Evolutionary conservation across 305 asterid genomes (phyloP), one percentile per base, ranked within the genome.

Genomic region (Ruellia speciosa): DNA sequence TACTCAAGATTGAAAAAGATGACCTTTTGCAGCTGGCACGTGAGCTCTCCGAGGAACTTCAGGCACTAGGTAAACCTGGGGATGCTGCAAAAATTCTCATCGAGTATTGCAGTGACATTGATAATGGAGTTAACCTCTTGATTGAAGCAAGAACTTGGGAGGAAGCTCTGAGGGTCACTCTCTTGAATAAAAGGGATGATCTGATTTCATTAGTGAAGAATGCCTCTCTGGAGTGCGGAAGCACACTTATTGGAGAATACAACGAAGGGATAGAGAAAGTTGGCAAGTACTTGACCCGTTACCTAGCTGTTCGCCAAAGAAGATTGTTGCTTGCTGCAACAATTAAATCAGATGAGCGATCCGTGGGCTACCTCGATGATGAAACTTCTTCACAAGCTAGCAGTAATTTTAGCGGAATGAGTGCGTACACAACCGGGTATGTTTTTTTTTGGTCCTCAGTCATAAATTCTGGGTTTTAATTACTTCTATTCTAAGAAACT

Each of bases 341-440:
- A 49, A 81, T 92, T 59, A 81, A 84, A 75, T 74, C 88, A 10
- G 95, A 84, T 24, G 92, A 77, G 67, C 79, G 37, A 17, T 68
- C 90, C 12, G 39, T 68, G 45, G 70, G 60, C 58, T 83, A 78
- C 62, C 71, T 79, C 70, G 92, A 88, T 66, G 94, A 88, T 78
- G 98, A 88, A 66, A 84, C 86, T 55, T 75, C 96, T 70, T 92
- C 98, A 24, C 94, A 85, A 81, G 77, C 90, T 53, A 85, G 94
- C 84, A 88, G 95, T 75, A 85, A 69, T 72, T 79, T 92, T 72
- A 92, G 98, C 76, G 98, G 93, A 70, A 85, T 92, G 98, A 92
- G 98, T 52, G 98, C 98, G 45, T 92, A 92, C 80, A 83, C 96
- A 65, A 73, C 85, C 13, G 95, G 95, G 98, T 88, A 85, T 65